These are phyloP conservation scores for Hypomyces perniciosus DNA, from an alignment of 2,329 filamentous ascomycete species.

Conservation along the genomic window DNA sequence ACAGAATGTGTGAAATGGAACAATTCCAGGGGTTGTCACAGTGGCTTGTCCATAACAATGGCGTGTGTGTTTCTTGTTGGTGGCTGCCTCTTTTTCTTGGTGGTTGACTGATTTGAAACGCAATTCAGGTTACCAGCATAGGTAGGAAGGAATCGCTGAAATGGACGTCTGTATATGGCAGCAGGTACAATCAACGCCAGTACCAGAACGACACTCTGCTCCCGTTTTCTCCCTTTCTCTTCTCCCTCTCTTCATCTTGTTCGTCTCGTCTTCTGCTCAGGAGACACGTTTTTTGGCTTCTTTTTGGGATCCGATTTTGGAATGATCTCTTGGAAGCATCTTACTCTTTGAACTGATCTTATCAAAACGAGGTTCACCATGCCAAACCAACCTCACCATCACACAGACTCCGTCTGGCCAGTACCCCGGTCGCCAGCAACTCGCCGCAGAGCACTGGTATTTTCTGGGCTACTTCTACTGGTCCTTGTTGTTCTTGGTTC, in stretches of 20 bases:
- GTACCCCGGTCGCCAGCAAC: neutral
- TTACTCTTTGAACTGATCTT: conserved; percentile 19
- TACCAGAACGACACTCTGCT: too few relatives aligned
- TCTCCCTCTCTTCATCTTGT: neutral
- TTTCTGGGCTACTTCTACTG: conserved; percentile 10
- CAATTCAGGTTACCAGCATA: too few relatives aligned
- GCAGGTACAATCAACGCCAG: too few relatives aligned
- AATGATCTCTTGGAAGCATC: conserved; percentile 23
- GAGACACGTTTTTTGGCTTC: conserved; percentile 13
- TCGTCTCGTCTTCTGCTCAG: neutral
- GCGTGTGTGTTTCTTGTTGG: too few relatives aligned
- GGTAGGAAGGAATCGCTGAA: neutral
- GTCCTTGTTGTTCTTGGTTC: conserved; percentile 9
- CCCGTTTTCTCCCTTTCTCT: neutral
- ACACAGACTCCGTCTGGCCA: neutral
- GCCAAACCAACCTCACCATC: neutral
- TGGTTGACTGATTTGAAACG: too few relatives aligned
- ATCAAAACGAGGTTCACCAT: conserved; percentile 2
- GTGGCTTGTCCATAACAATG: too few relatives aligned
- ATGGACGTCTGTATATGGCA: neutral
- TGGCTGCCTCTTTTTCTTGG: too few relatives aligned
- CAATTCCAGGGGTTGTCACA: too few relatives aligned
- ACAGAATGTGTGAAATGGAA: too few relatives aligned
- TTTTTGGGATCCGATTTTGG: conserved; percentile 21
- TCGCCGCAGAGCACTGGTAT: neutral